Conservation (phyloP, 495 filamentous ascomycete genomes). For the Hypoxylon trugodes region DNA sequence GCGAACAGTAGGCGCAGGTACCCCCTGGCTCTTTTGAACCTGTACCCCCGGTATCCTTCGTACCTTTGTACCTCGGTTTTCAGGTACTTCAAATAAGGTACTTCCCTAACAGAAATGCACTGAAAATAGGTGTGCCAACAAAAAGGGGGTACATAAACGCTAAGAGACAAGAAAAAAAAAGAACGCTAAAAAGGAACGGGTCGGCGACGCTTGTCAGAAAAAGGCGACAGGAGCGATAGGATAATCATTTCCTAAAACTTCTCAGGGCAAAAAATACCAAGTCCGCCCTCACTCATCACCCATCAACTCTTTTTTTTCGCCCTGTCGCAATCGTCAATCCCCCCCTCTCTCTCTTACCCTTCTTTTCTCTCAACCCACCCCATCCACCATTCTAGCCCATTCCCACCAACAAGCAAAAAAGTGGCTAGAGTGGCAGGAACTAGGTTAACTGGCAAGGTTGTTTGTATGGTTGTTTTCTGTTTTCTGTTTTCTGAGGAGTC, state of each 20-base stretch:
- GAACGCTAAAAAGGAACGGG: constrained; percentile 22
- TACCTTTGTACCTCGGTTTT: too few species aligned
- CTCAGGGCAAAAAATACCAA: constrained; percentile 25
- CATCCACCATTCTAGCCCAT: background rate
- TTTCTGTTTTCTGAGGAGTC: too few species aligned
- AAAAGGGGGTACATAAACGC: too few species aligned
- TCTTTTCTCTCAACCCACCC: background rate
- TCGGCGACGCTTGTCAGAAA: constrained; percentile 22
- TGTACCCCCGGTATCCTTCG: too few species aligned
- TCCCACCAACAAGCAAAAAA: background rate
- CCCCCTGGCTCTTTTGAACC: background rate
- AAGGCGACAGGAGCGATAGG: constrained; percentile 6
- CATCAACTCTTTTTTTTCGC: background rate
- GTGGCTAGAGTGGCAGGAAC: constrained; percentile 19
- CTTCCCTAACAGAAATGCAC: too few species aligned
- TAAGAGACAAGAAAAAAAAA: constrained; percentile 1
- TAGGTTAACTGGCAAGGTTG: too few species aligned
- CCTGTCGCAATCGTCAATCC: constrained; percentile 10
- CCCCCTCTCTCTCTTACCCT: background rate
- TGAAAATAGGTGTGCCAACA: too few species aligned
- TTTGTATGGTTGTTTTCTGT: too few species aligned
- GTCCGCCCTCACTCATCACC: constrained; percentile 24
- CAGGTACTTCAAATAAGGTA: too few species aligned
- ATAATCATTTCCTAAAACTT: constrained; percentile 23
- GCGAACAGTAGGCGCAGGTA: background rate